Evolutionary conservation across 306 rosid genomes (phyloP), one percentile per base, ranked within the genome.

Genomic region (Geum urbanum): DNA sequence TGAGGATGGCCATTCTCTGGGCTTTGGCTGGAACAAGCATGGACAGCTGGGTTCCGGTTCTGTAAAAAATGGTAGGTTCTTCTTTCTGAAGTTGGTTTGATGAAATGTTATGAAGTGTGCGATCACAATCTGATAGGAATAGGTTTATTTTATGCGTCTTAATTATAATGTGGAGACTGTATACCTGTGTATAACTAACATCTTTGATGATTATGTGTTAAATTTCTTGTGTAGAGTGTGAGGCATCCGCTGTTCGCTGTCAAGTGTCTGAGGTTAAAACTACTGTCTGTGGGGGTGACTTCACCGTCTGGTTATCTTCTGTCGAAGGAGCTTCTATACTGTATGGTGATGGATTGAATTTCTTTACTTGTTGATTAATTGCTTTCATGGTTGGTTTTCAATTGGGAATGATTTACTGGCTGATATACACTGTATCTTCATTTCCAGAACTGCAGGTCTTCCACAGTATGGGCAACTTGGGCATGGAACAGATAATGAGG

Each of bases 11-110:
- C 82, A 79, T 46, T 91, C 99, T 59, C 82, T 94, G 12, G 80
- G 97, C n/a, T 94, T 94, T 73, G 99, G 99, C 45, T 91, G 97
- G 97, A 94, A 94, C 82, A 94, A 94, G 77, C 99, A 94, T 32
- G 99, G 99, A 53, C 99, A 94, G 77, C 84, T 94, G 70, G 99
- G 97, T 74, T 81, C 95, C 0, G 99, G 97, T 64, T 87, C 97
- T 24, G 78, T 8, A 1, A 85, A 57, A 82, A 88, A 84, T 90
- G 97, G 99, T 94, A 78, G 72, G 82, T 74, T 63, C 24, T 62
- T 60, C 37, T 44, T 54, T 50, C 40, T 12, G n/a, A 24, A 73
- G 66, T 39, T 61, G 18, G 70, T 77, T 65, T 13, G 32, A 15
- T 56, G 49, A 13, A 22, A 53, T 44, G 62, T 53, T 4, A 3